Evolutionary conservation across 2,329 filamentous ascomycete species (phyloP).

Genomic region (Ceratocystis smalleyi): DNA sequence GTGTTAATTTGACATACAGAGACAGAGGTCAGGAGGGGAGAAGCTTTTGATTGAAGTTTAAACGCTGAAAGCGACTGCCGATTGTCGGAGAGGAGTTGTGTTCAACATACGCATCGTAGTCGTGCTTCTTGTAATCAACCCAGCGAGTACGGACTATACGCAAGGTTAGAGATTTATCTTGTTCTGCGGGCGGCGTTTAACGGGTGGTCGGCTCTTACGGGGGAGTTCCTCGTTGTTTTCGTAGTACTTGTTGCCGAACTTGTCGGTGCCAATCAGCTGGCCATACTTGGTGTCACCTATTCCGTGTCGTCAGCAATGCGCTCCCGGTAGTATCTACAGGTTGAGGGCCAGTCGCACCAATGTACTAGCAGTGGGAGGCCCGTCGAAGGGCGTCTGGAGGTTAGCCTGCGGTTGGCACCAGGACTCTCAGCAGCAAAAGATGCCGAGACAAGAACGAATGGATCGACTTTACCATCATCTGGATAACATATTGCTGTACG

Average conservation of each 20-base stretch:
- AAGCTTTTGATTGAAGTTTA: not conserved
- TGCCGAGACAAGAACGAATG: not conserved
- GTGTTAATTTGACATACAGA: not conserved
- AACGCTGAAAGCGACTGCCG: no score
- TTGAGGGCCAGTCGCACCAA: constrained; percentile 29
- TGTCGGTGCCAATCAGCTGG: constrained; percentile 66
- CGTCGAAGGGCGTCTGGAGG: not conserved
- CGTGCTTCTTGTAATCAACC: constrained; percentile 88
- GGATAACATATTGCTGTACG: constrained; percentile 67
- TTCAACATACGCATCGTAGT: constrained; percentile 46
- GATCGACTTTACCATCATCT: constrained; percentile 59
- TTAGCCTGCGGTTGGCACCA: not conserved
- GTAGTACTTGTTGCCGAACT: constrained; percentile 93
- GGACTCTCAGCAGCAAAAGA: no score
- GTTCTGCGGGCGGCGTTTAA: not conserved
- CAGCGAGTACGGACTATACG: constrained; percentile 74
- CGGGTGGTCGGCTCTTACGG: constrained; percentile 37
- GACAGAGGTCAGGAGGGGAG: not conserved
- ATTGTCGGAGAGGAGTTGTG: not conserved
- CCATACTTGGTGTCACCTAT: constrained; percentile 93
- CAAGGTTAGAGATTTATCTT: not conserved
- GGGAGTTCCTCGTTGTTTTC: constrained; percentile 94
- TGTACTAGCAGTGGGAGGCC: constrained; percentile 32
- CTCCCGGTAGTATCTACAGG: not conserved
- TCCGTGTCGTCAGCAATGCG: not conserved